phyloP scores from a whole-genome alignment of 495 filamentous ascomycete genomes.

The Aspergillus affinis region DNA sequence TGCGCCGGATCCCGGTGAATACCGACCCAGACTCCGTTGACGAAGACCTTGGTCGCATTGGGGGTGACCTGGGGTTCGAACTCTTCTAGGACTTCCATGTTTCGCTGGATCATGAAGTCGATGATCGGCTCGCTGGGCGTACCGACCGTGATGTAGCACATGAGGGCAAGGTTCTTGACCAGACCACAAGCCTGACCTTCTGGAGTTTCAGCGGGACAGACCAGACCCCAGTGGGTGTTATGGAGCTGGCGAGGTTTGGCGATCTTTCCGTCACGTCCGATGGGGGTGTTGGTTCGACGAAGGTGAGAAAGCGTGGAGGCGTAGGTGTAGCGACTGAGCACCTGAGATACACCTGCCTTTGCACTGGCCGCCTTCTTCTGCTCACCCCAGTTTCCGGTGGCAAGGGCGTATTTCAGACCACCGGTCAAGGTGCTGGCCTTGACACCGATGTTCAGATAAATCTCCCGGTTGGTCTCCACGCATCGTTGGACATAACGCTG shows the following conservation, averaged over 20 bases:
- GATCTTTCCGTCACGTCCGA: constrained; percentile 96
- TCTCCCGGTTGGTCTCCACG: constrained; percentile 82
- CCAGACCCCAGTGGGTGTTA: constrained; percentile 98
- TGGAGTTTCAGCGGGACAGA: constrained; percentile 96
- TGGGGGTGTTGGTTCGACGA: constrained; percentile 93
- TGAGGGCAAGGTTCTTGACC: constrained; percentile 96
- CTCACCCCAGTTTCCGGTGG: constrained; percentile 99
- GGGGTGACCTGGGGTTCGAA: constrained; percentile 87
- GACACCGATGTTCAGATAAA: constrained; percentile 84
- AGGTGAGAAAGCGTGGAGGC: constrained; percentile 95
- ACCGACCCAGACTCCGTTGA: constrained; percentile 98
- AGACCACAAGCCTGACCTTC: constrained; percentile 98
- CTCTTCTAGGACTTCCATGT: constrained; percentile 96
- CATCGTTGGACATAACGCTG: constrained; percentile 86
- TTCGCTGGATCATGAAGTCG: constrained; percentile 89
- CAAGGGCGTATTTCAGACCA: constrained; percentile 92
- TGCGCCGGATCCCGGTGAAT: constrained; percentile 75
- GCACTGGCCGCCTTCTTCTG: constrained; percentile 95
- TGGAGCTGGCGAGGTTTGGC: constrained; percentile 97
- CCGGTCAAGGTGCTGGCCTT: constrained; percentile 90
- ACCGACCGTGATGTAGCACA: constrained; percentile 97
- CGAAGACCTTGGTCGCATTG: constrained; percentile 94
- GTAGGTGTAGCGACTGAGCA: constrained; percentile 96
- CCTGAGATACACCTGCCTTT: constrained; percentile 96
- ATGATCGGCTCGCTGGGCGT: constrained; percentile 85